A percentile compares a stretch with the other conserved stretches of the same genome.
Conservation (phyloP, 2,329 filamentous ascomycete genomes). For the Diaporthe nobilis region DNA sequence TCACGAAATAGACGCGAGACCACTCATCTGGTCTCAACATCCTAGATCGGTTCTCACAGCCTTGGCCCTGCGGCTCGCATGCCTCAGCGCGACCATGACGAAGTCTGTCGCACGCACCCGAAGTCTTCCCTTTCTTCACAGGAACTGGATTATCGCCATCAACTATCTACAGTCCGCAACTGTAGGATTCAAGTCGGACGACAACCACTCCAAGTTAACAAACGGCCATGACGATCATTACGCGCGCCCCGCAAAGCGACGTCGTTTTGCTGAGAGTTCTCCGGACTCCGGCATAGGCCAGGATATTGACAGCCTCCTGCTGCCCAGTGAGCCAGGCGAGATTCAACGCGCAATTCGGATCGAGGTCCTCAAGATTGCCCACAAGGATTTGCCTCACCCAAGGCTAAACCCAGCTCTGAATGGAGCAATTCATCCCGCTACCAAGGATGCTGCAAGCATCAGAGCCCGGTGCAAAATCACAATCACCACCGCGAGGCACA, state of each 20-base stretch:
- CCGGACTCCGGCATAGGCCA: conserved; percentile 47
- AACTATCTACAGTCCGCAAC: conserved; percentile 51
- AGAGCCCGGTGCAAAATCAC: conserved; percentile 60
- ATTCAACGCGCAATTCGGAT: conserved; percentile 62
- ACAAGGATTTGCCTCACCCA: conserved; percentile 61
- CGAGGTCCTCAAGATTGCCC: conserved; percentile 66
- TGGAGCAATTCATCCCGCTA: conserved; percentile 52
- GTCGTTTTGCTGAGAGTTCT: conserved; percentile 60
- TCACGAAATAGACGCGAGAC: not conserved
- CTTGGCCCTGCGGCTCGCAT: conserved; percentile 39
- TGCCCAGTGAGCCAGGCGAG: conserved; percentile 44
- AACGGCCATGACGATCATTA: conserved; percentile 53
- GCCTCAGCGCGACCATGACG: conserved; percentile 59
- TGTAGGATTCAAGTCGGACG: conserved; percentile 53
- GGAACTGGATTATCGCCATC: conserved; percentile 66
- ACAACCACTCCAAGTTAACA: conserved; percentile 48
- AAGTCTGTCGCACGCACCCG: conserved; percentile 61
- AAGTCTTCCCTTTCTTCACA: conserved; percentile 67
- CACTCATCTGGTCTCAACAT: not conserved
- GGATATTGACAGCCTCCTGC: conserved; percentile 40
- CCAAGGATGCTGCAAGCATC: conserved; percentile 53
- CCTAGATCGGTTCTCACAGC: conserved; percentile 3
- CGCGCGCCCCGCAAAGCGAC: conserved; percentile 63
- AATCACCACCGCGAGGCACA: conserved; percentile 51
- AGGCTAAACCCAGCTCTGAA: conserved; percentile 54